Base-by-base conservation (phyloP, 163 green algal species). In the Scenedesmus sp. region DNA sequence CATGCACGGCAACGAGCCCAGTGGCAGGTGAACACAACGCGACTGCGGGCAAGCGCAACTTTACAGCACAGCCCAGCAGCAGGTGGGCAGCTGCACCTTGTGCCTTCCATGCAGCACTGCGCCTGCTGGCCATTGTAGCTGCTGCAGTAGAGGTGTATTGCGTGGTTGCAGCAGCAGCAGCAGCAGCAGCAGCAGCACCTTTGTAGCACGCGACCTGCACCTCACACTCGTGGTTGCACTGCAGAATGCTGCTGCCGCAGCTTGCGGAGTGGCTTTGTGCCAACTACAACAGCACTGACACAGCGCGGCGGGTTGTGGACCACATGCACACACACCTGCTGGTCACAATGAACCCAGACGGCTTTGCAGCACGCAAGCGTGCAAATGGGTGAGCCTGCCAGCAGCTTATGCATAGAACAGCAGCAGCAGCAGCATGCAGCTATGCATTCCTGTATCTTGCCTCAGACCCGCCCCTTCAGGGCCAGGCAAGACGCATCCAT, bases 1-100 rank as follows among this genome's bases (percentile, higher is more conserved):
- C 91, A 96, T 99, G 94, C 98, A 99, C 93, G 98, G 98, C 44
- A 95, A 99, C 85, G 98, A 99, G 93, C 96, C 97, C 24, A 95
- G 91, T 1, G 96, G 97, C 61, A 94, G 95, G 92, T 95, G 80
- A 59, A 16, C 72, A 46, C 35, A 81, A 44, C 16, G 35, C 35
- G 12, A n/a, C 72, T 5, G 12, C 33, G 72, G 2, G 70, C 70
- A 80, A 80, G 7, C 42, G 33, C 24, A 16, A 43, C 26, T 6
- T 37, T 1, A 35, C n/a, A 35, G 68, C 68, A 40, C 35, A 33
- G 72, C 72, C 1, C 35, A n/a, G 13, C 72, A 44, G 70, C 70
- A 80, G 26, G 13, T 12, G 16, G 37, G 35, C 72, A 81, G 24
- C 35, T 81, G 35, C 35, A 49, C 6, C 35, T 35, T 81, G 72